Conservation (phyloP, 2,329 filamentous ascomycete species). For the Microthyrium microscopicum region DNA sequence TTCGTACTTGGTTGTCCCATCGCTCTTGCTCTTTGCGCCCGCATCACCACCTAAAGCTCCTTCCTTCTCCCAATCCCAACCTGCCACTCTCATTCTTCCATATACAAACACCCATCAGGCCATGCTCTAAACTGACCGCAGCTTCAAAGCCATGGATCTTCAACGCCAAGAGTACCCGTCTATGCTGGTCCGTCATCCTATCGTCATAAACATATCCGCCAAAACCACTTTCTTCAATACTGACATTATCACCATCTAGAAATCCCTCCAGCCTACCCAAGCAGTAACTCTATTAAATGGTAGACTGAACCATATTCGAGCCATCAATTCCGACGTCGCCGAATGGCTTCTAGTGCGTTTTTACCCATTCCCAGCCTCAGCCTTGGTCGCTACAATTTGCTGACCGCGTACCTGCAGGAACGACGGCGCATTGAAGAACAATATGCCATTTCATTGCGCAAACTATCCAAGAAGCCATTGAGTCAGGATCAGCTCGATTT, state of each 20-base stretch:
- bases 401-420: constrained; percentile 51
- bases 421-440: constrained; percentile 80
- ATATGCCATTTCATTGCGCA: constrained; percentile 69
- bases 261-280: constrained; percentile 56
- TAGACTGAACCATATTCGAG: constrained; percentile 71
- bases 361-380: constrained; percentile 5
- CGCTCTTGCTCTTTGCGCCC: too few relatives aligned
- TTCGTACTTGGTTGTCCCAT: too few relatives aligned
- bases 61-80: too few relatives aligned
- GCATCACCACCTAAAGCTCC: too few relatives aligned
- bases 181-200: constrained; percentile 58
- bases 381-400: constrained; percentile 4
- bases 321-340: constrained; percentile 77
- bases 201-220: constrained; percentile 8
- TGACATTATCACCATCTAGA: constrained; percentile 8
- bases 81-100: too few relatives aligned
- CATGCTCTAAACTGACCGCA: too few relatives aligned
- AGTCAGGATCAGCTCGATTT: constrained; percentile 59
- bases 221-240: not conserved
- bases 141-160: constrained; percentile 49
- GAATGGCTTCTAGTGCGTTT: constrained; percentile 81
- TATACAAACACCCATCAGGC: too few relatives aligned
- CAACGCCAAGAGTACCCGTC: constrained; percentile 82
- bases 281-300: constrained; percentile 72
- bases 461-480: constrained; percentile 57